Conservation (phyloP, 371 early-diverging fungal species). For the Lichtheimia hyalospora region DNA sequence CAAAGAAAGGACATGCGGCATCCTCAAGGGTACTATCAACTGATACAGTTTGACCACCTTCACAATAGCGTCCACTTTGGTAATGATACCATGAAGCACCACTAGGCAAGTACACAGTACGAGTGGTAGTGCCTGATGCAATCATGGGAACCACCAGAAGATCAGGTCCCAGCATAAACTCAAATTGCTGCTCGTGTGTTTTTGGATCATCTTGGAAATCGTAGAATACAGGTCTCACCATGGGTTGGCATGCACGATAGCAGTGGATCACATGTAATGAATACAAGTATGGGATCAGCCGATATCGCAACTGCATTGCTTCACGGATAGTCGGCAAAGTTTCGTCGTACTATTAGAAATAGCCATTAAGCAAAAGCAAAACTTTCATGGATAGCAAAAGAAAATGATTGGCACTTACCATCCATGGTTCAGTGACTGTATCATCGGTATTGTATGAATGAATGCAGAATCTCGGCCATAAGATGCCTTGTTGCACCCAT, state of each 20-base stretch:
- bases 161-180: slow-evolving; percentile 58
- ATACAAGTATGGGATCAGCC: slow-evolving; percentile 59
- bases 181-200: slow-evolving; percentile 44
- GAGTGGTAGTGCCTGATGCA: slow-evolving; percentile 19
- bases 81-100: slow-evolving; percentile 41
- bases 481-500: slow-evolving; percentile 68
- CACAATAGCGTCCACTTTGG: slow-evolving; percentile 29
- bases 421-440: slow-evolving; percentile 63
- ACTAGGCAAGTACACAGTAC: slow-evolving; percentile 41
- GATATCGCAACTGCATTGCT: slow-evolving; percentile 56
- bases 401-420: slow-evolving; percentile 26
- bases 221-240: slow-evolving; percentile 59
- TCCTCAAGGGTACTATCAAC: slow-evolving; percentile 24
- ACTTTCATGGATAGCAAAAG: neutral
- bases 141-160: slow-evolving; percentile 54
- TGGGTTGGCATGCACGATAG: slow-evolving; percentile 33
- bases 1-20: slow-evolving; percentile 30
- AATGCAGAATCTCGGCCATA: slow-evolving; percentile 60
- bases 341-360: slow-evolving; percentile 32
- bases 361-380: neutral
- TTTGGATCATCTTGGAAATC: slow-evolving; percentile 49
- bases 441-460: slow-evolving; percentile 64
- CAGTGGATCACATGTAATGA: slow-evolving; percentile 39
- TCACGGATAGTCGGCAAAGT: slow-evolving; percentile 50
- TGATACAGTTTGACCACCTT: slow-evolving; percentile 19